These are phyloP conservation scores for Sphaerulina populicola DNA, from an alignment of 2,329 filamentous ascomycete genomes.

Conservation along the genomic window DNA sequence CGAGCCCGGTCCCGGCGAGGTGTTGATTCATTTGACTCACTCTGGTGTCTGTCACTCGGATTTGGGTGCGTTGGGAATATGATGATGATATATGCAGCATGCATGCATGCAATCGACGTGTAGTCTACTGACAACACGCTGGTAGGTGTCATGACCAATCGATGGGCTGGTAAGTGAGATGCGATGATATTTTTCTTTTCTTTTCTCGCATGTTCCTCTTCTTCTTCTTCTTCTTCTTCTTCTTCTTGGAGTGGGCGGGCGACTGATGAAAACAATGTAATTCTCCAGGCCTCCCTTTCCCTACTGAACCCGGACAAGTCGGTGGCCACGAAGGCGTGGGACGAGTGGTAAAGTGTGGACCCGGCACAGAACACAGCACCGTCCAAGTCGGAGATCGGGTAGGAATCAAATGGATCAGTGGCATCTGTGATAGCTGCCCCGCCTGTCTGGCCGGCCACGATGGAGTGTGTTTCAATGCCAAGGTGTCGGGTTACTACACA, in stretches of 20 bases:
- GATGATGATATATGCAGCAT: too few species aligned
- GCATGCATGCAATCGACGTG: too few species aligned
- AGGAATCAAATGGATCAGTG: conserved; percentile 60
- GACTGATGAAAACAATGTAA: conserved; percentile 9
- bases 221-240: neutral
- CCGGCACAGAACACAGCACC: conserved; percentile 47
- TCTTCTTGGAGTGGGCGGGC: conserved; percentile 31
- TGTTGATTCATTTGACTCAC: conserved; percentile 39
- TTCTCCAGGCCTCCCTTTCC: conserved; percentile 42
- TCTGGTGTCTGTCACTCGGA: conserved; percentile 60
- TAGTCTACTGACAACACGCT: too few species aligned
- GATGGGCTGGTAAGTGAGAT: conserved; percentile 1
- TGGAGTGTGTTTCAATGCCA: conserved; percentile 48
- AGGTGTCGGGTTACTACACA: conserved; percentile 58
- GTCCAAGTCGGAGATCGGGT: conserved; percentile 61
- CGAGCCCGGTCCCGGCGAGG: conserved; percentile 53
- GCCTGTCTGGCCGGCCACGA: conserved; percentile 50
- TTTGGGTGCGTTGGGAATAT: conserved; percentile 47
- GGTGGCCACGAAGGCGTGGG: conserved; percentile 63
- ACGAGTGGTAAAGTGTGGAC: conserved; percentile 56
- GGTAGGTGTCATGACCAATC: conserved; percentile 37
- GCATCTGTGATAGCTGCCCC: conserved; percentile 47
- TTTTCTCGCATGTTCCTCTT: too few species aligned
- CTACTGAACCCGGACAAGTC: conserved; percentile 54
- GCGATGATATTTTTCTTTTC: too few species aligned